Base-by-base conservation (phyloP, 768 basidiomycete species). In the Auriscalpium vulgare region DNA sequence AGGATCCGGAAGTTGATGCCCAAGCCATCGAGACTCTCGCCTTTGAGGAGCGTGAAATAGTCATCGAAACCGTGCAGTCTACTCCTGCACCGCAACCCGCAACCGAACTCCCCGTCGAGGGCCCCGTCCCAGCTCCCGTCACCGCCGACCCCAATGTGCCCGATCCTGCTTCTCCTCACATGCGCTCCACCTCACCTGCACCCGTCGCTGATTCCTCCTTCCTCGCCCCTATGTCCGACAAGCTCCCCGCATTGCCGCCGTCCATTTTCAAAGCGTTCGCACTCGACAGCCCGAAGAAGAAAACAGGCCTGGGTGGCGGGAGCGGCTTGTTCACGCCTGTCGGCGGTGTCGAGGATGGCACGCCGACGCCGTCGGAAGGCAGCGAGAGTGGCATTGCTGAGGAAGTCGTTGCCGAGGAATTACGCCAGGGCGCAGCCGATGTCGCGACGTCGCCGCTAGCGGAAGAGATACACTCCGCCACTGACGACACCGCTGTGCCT, bases 281-380 rank as follows among this genome's bases (percentile, higher is more conserved):
- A 21, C 49, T 48, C 21, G 53, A 58, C 29, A 10, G 34, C 21
- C 19, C 52, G 37, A 51, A 45, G 37, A 38, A 34, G 34, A 53
- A n/a, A 40, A 44, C 47, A 50, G 50, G 19, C 6, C n/a, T 34
- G 21, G 40, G 40, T 13, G 17, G 14, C 40, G 17, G 40, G 4
- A 62, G 61, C 17, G 61, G 61, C 11, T 9, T 62, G 43, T 62
- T 62, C 44, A 62, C 61, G 21, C 61, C 61, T 2, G 56, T 57
- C 37, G 59, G 53, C 19, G 48, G 49, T 8, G 56, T 56, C 13
- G 61, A 55, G 14, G 59, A 46, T 14, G 54, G 45, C 7, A 62
- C 59, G 8, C 59, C 61, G 6, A 40, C 50, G 7, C 53, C 46
- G 8, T 51, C 57, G 4, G 59, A 60, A 10, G 57, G 13, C 11